These are phyloP conservation scores for Pleurotus pulmonarius DNA, from an alignment of 768 basidiomycete species.

Conservation along the genomic window DNA sequence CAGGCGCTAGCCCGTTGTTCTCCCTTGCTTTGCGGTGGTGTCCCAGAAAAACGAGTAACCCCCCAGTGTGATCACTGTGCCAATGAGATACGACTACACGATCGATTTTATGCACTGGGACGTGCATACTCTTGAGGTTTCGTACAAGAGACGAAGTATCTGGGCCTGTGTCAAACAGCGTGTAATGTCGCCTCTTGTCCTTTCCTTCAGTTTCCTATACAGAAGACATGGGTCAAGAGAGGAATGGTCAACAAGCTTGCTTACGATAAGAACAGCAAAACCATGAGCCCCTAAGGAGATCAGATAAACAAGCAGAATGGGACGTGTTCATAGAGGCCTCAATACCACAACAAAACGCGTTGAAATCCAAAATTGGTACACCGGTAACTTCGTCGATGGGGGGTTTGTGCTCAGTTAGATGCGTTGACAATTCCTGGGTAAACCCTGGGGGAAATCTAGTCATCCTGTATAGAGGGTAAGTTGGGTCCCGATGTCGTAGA, in stretches of 20 bases:
- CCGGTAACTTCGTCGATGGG: slow-evolving; percentile 36
- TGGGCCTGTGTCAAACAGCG: slow-evolving; percentile 83
- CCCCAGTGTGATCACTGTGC: slow-evolving; percentile 76
- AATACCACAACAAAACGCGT: slow-evolving; percentile 59
- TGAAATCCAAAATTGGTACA: slow-evolving; percentile 66
- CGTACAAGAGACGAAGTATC: slow-evolving; percentile 73
- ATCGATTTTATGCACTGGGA: slow-evolving; percentile 50
- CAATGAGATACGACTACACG: slow-evolving; percentile 75
- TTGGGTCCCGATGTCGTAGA: neutral
- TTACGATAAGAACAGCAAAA: slow-evolving; percentile 75
- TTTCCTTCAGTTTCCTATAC: slow-evolving; percentile 53
- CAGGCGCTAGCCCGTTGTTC: slow-evolving; percentile 11
- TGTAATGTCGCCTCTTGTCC: slow-evolving; percentile 42
- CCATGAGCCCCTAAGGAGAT: slow-evolving; percentile 67
- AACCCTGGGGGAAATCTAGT: slow-evolving; percentile 78
- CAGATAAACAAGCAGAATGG: neutral
- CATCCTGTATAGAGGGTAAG: slow-evolving; percentile 47
- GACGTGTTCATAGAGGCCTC: neutral
- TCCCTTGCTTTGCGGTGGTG: slow-evolving; percentile 26
- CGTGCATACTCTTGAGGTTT: slow-evolving; percentile 59
- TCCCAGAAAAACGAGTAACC: slow-evolving; percentile 62
- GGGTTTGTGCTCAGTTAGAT: slow-evolving; percentile 49
- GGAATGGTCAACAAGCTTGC: slow-evolving; percentile 11
- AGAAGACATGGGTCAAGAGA: neutral
- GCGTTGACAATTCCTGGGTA: slow-evolving; percentile 63